Conservation (phyloP, 148 eudicot genomes). For the Rhododendron vialii region DNA sequence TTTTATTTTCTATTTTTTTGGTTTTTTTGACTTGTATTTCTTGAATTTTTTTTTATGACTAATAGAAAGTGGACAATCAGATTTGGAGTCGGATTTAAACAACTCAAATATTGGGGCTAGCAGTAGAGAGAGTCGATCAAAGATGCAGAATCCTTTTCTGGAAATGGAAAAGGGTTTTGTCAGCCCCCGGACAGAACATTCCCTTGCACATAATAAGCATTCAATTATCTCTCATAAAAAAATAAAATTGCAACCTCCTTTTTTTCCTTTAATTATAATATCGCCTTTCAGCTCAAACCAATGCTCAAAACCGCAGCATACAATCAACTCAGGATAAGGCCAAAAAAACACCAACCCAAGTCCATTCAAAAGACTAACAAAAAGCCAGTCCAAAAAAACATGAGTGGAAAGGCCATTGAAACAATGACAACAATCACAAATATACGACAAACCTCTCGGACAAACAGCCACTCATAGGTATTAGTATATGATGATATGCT, state of each 20-base stretch:
- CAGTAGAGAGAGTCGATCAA: background rate
- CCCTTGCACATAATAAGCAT: background rate
- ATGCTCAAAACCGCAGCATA: background rate
- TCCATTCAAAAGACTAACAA: background rate
- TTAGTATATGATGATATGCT: background rate
- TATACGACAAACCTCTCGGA: background rate
- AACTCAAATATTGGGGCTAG: too few relatives aligned
- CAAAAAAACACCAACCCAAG: background rate
- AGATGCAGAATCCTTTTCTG: background rate
- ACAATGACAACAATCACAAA: too few relatives aligned
- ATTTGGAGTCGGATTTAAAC: too few relatives aligned
- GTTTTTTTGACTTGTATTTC: too few relatives aligned
- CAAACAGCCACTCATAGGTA: background rate
- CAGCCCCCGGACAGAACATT: background rate
- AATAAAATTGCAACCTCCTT: too few relatives aligned
- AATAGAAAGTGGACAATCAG: too few relatives aligned
- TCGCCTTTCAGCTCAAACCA: background rate
- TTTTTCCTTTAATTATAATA: too few relatives aligned
- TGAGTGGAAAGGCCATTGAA: too few relatives aligned
- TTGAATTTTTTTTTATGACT: too few relatives aligned
- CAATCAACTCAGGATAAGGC: background rate
- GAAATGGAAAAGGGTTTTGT: background rate
- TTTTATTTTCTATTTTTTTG: too few relatives aligned
- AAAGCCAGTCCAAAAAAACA: too few relatives aligned
- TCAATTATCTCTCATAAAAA: background rate